phyloP scores from a whole-genome alignment of 495 filamentous ascomycete species.

The Pyrenula aspistea region DNA sequence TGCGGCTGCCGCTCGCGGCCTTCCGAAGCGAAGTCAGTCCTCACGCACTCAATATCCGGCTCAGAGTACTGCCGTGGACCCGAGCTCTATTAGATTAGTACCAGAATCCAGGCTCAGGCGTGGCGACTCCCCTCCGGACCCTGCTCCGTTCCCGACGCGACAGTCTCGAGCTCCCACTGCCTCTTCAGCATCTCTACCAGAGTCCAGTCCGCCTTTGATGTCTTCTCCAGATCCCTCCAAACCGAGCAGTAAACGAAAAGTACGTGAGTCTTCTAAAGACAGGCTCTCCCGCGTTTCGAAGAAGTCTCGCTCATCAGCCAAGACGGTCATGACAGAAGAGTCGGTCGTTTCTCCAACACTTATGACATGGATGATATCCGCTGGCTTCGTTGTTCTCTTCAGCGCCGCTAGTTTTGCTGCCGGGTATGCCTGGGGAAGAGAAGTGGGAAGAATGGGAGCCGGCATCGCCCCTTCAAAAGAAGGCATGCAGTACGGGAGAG shows the following conservation, averaged over 20 bases:
- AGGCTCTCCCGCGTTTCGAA: constrained; percentile 11
- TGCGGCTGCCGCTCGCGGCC: constrained; percentile 73
- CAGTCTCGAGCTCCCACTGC: constrained; percentile 6
- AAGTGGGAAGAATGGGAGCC: constrained; percentile 60
- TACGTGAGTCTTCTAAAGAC: constrained; percentile 40
- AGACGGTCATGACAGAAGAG: constrained; percentile 12
- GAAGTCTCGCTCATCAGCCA: constrained; percentile 7
- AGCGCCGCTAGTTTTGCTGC: constrained; percentile 88
- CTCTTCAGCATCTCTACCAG: constrained; percentile 1
- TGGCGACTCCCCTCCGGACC: constrained; percentile 20
- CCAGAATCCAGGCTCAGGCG: constrained; percentile 63
- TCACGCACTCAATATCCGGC: constrained; percentile 2
- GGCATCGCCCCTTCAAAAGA: constrained; percentile 19
- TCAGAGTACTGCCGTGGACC: constrained; percentile 19
- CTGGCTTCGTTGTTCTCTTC: constrained; percentile 84
- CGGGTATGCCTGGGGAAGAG: constrained; percentile 77
- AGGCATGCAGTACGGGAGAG: constrained; percentile 22
- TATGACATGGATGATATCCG: constrained; percentile 83
- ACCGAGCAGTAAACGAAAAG: constrained; percentile 36
- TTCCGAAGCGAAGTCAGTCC: constrained; percentile 49
- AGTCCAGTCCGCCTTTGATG: constrained; percentile 10
- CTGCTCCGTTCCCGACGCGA: constrained; percentile 13
- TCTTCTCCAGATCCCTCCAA: constrained; percentile 12
- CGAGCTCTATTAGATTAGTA: constrained; percentile 47
- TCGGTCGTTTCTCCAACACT: constrained; percentile 54